Conservation (phyloP, 306 rosid genomes). For the Inga oerstediana region DNA sequence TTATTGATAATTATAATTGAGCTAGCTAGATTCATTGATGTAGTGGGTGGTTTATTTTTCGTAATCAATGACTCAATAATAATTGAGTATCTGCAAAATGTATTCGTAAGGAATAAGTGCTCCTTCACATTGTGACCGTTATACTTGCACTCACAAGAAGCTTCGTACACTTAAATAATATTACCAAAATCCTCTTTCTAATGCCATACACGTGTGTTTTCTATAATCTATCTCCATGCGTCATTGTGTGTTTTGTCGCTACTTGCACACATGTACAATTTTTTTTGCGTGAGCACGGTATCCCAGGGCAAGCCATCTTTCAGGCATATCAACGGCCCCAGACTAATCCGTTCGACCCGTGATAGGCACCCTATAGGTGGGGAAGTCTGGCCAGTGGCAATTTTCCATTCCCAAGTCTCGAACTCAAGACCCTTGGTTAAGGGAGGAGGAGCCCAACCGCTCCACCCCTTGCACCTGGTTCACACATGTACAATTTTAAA, state of each 20-base stretch:
- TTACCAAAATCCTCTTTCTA: background rate
- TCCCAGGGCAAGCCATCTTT: too few relatives aligned
- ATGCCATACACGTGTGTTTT: conserved; percentile 1
- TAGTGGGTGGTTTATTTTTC: background rate
- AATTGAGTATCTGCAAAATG: background rate
- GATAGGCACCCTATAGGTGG: too few relatives aligned
- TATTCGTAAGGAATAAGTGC: conserved; percentile 6
- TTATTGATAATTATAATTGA: background rate
- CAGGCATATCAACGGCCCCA: too few relatives aligned
- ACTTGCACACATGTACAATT: background rate
- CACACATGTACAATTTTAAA: background rate
- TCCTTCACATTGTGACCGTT: background rate
- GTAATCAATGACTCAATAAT: background rate
- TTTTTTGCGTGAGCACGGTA: too few relatives aligned
- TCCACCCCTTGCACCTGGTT: too few relatives aligned
- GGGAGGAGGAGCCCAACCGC: too few relatives aligned
- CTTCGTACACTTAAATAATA: background rate
- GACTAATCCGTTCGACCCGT: too few relatives aligned
- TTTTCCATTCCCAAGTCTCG: too few relatives aligned
- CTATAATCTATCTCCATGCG: background rate
- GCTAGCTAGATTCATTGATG: background rate
- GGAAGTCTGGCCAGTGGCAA: too few relatives aligned
- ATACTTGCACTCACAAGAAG: background rate
- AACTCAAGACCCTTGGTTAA: too few relatives aligned
- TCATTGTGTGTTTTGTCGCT: background rate